phyloP scores from a whole-genome alignment of 1,139 yeast genomes.

The Yamadazyma atmosphaerica region DNA sequence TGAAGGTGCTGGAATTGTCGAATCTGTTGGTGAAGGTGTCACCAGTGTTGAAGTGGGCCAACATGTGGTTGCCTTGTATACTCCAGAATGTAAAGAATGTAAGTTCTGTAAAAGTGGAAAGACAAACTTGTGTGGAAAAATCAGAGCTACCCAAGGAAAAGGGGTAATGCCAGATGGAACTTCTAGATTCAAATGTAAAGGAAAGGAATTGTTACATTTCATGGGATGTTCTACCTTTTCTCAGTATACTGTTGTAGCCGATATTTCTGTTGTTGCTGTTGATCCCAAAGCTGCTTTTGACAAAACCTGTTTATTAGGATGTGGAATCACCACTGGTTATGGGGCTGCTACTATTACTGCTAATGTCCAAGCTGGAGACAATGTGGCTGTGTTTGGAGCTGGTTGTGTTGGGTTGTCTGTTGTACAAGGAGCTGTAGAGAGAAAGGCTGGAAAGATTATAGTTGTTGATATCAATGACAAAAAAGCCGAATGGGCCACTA shows the following conservation, averaged over 20 bases:
- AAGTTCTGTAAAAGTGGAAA: constrained; percentile 94
- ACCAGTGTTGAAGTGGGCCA: constrained; percentile 85
- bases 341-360: constrained; percentile 98
- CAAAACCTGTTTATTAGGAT: constrained; percentile 88
- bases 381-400: constrained; percentile 94
- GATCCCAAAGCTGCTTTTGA: constrained; percentile 81
- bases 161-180: constrained; percentile 82
- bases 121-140: constrained; percentile 90
- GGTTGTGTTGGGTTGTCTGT: constrained; percentile 97
- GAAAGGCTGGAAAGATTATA: constrained; percentile 80
- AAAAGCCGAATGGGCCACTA: constrained; percentile 80
- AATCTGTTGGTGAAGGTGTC: constrained; percentile 90
- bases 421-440: constrained; percentile 87
- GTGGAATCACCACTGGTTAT: constrained; percentile 98
- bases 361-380: constrained; percentile 87
- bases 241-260: constrained; percentile 96
- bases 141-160: constrained; percentile 57
- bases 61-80: constrained; percentile 86
- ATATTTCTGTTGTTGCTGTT: constrained; percentile 94
- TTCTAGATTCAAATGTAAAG: constrained; percentile 79
- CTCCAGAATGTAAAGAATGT: constrained; percentile 95
- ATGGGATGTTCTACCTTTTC: constrained; percentile 98
- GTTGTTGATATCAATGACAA: constrained; percentile 84
- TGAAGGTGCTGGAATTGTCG: constrained; percentile 97
- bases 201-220: constrained; percentile 81